Evolutionary conservation across 371 early-diverging fungal genomes (phyloP).

Genomic region (Mortierella sp.): DNA sequence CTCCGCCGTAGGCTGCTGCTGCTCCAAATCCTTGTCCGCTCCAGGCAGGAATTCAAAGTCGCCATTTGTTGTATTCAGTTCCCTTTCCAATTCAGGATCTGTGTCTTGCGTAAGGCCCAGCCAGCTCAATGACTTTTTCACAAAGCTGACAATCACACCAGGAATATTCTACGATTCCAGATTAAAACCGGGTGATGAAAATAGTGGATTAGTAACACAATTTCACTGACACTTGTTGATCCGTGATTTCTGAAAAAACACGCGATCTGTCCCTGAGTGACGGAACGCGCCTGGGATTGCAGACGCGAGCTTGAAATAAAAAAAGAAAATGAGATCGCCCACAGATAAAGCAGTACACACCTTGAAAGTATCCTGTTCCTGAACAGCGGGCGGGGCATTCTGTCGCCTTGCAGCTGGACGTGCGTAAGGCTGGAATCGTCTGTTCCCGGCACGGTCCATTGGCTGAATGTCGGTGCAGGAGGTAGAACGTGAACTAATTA

Average conservation of each 20-base stretch:
- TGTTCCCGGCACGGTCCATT: constrained; percentile 4
- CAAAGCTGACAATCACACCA: constrained; percentile 10
- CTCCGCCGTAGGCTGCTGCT: too few relatives aligned
- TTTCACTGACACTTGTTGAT: too few relatives aligned
- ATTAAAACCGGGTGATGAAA: neutral
- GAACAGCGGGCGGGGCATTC: neutral
- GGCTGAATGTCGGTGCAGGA: neutral
- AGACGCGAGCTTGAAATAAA: too few relatives aligned
- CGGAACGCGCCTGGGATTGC: too few relatives aligned
- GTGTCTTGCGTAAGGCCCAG: constrained; percentile 14
- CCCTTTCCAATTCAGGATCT: constrained; percentile 10
- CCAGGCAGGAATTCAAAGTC: constrained; percentile 16
- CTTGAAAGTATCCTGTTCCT: constrained; percentile 4
- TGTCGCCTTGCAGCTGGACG: constrained; percentile 8
- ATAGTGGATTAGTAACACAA: constrained; percentile 3
- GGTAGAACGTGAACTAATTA: neutral
- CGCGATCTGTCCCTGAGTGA: neutral
- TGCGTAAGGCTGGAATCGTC: constrained; percentile 30
- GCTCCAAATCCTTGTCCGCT: constrained; percentile 2
- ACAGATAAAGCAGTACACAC: neutral
- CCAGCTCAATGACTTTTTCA: constrained; percentile 25
- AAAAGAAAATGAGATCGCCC: too few relatives aligned
- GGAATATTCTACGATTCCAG: constrained; percentile 16
- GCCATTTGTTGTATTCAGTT: constrained; percentile 16
- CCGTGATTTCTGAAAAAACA: too few relatives aligned